These are phyloP conservation scores for Yamadazyma blattariae DNA, from an alignment of 1,139 yeast species.

Conservation along the genomic window DNA sequence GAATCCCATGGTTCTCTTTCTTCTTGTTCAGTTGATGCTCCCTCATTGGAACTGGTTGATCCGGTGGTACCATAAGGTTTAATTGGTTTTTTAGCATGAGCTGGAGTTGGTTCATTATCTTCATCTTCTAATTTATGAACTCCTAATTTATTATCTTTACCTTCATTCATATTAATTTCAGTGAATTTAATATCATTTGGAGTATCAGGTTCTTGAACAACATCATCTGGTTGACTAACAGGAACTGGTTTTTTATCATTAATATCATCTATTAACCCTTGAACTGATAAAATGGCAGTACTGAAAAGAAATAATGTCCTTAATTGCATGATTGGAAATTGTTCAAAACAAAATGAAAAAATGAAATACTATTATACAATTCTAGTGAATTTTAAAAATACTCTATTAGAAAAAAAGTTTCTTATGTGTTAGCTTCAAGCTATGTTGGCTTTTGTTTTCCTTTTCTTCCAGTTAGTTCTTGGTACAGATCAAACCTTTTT, in stretches of 20 bases:
- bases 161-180: constrained; percentile 12
- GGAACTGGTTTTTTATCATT: constrained; percentile 2
- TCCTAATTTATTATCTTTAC: constrained; percentile 20
- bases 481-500: too few species aligned
- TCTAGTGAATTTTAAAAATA: too few species aligned
- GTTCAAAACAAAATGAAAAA: too few species aligned
- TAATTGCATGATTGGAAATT: constrained; percentile 5
- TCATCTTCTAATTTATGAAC: constrained; percentile 24
- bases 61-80: too few species aligned
- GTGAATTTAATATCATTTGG: constrained; percentile 15
- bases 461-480: too few species aligned
- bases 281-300: neutral
- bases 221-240: constrained; percentile 4
- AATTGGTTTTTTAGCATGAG: constrained; percentile 22
- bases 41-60: too few species aligned
- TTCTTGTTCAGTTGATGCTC: neutral
- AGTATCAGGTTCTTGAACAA: constrained; percentile 5
- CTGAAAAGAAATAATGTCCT: constrained; percentile 1
- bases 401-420: too few species aligned
- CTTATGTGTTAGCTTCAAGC: too few species aligned
- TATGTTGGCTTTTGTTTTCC: too few species aligned
- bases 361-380: too few species aligned
- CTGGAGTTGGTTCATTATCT: constrained; percentile 32
- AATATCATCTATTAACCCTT: constrained; percentile 5
- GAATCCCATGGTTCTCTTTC: constrained; percentile 37